Evolutionary conservation across 164 flowering plant genomes (phyloP), one percentile per base, ranked within the genome.

Genomic region (Nymphaea colorata): DNA sequence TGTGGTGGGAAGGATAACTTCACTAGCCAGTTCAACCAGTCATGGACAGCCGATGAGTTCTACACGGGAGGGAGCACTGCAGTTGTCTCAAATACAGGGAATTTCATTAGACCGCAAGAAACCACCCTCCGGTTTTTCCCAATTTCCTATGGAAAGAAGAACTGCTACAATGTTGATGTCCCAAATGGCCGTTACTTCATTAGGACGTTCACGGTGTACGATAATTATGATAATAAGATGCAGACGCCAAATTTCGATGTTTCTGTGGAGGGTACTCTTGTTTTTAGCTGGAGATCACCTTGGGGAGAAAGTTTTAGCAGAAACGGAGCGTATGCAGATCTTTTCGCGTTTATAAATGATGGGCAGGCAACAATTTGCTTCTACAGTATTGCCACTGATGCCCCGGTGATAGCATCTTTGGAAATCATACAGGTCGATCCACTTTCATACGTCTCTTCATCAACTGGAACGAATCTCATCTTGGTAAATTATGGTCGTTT

Each of bases 311-410:
- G 68, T 17, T 66, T 79, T 14, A 68, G 82, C 45, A 79, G 73
- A n/a, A 62, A 75, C 74, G 99, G 99, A 17, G 91, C 94, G 15
- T 95, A 90, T 77, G 87, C 98, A 55, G 99, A 95, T 81, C 89
- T 95, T 43, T 82, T 87, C 71, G 83, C 82, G 4, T 82, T 74
- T 68, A 78, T 87, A 47, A n/a, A 61, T 4, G 90, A 88, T 66
- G 82, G 83, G 17, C 85, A 82, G 36, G 88, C 82, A 2, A 86
- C 85, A 44, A 71, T 95, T 17, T 95, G 99, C 68, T 90, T 95
- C 61, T 95, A 95, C 80, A 85, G 94, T 71, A 75, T 95, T 66
- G 97, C 98, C 53, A 95, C 99, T 43, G 99, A 92, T 75, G 76
- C 97, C 17, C 99, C 99, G 2, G 85, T 95, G 0, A 77, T 95